Percentiles rank a stretch among this genome's conserved stretches.
Conservation (phyloP, 305 asterid species). For the Fraxinus sp. region DNA sequence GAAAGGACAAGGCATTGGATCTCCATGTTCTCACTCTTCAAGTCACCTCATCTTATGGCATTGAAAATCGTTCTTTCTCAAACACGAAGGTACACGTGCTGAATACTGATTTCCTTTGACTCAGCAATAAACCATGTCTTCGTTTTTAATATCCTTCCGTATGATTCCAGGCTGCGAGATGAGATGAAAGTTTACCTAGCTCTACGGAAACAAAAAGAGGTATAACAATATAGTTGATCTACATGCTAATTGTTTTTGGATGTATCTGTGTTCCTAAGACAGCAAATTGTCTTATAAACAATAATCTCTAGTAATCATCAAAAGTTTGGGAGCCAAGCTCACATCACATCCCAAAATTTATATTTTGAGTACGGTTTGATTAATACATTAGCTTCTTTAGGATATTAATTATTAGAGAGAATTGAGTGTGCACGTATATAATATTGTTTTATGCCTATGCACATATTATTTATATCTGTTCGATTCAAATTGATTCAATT, state of each 20-base stretch:
- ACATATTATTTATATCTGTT: neutral
- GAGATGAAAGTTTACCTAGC: constrained; percentile 61
- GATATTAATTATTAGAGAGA: neutral
- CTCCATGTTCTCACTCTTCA: constrained; percentile 58
- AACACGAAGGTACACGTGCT: constrained; percentile 59
- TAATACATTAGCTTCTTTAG: neutral
- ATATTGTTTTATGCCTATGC: neutral
- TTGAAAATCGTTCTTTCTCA: constrained; percentile 65
- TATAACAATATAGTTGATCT: constrained; percentile 20
- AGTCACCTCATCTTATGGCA: constrained; percentile 66
- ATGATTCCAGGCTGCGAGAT: constrained; percentile 35
- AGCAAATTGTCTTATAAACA: neutral
- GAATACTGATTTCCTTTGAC: constrained; percentile 18
- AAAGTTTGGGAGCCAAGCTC: neutral
- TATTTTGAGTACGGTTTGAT: neutral
- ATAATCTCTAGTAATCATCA: neutral
- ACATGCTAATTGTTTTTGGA: neutral
- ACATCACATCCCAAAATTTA: neutral
- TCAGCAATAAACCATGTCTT: constrained; percentile 7
- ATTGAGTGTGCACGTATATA: neutral
- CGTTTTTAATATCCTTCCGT: constrained; percentile 20
- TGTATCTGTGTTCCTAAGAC: neutral
- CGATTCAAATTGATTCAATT: neutral
- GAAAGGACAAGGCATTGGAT: constrained; percentile 76
- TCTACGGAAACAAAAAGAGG: constrained; percentile 51